Base-by-base conservation (phyloP, 2,329 filamentous ascomycete species). In the Phyllosticta citrichinensis region DNA sequence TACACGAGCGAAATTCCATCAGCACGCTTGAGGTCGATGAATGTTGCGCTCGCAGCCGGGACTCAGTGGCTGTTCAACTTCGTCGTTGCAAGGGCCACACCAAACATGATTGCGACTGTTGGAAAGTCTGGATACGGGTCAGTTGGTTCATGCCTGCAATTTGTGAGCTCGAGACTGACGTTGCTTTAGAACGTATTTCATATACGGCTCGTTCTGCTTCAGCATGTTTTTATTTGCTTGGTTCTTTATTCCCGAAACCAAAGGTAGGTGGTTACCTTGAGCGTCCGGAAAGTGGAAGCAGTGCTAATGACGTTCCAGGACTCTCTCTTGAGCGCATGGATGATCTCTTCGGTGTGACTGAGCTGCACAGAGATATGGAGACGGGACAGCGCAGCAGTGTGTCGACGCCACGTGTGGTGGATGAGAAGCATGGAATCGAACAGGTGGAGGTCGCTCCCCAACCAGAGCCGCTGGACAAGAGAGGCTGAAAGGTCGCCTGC, bases 11-110 rank as follows among this genome's bases (percentile, higher is more conserved):
- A 90, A 72, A 89, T 89, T 62, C 86, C 86, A 0, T 85, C 84
- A 6, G 84, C 85, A 0, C 78, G 87, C 35, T 77, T 89, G 8
- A 77, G 87, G 60, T 83, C 83, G 19, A 74, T 87, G 65, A 89
- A 88, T 67, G 86, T 89, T 6, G 81, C 86, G 1, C 77, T 89
- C 55, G 86, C 81, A 0, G 86, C 87, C 0, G 84, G 83, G 1
- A 87, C 84, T 0, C 86, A 89, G 67, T 88, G 86, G 86, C 72
- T 89, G 4, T 89, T 89, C 72, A 90, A 90, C 69, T 87, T 89
- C 63, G 81, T 88, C 10, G 84, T 89, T 61, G 86, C 87, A 1
- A 35, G 84, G 62, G 84, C 84, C 35, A 85, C 86, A 3, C 83
- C 86, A 1, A 84, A 81, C 55, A 89, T 89, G 86, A 77, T 89